Conservation (phyloP, 768 basidiomycete genomes). For the Lentinula lateritia region DNA sequence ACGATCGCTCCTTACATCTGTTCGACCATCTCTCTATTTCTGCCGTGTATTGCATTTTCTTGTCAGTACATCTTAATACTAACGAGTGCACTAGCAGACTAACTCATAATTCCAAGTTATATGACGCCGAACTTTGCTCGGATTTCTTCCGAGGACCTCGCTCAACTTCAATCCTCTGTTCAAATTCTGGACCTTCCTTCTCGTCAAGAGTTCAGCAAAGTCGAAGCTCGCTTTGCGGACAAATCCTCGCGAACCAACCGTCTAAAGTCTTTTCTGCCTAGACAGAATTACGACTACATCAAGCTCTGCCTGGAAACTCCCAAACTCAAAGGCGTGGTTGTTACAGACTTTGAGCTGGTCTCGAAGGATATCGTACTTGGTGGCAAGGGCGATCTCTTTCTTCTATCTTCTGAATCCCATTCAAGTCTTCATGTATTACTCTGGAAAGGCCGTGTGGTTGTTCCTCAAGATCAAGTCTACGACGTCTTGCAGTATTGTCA, state of each 20-base stretch:
- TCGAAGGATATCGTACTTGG: background rate
- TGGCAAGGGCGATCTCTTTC: background rate
- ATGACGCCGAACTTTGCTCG: background rate
- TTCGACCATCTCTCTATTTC: background rate
- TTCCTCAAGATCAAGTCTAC: constrained; percentile 51
- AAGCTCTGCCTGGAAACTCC: background rate
- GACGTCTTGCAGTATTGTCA: constrained; percentile 53
- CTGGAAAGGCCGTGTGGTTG: constrained; percentile 51
- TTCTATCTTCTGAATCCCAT: background rate
- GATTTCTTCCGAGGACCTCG: background rate
- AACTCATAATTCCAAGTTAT: background rate
- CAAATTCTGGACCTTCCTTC: background rate
- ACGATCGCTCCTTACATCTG: too few species aligned
- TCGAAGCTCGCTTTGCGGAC: background rate
- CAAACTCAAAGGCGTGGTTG: background rate
- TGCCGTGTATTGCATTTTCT: background rate
- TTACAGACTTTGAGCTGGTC: background rate
- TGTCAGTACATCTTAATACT: background rate
- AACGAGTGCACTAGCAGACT: too few species aligned
- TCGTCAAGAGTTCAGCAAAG: background rate
- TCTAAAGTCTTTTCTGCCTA: background rate
- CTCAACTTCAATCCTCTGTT: background rate
- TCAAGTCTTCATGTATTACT: constrained; percentile 11
- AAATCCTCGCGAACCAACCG: background rate
- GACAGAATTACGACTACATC: background rate